A percentile compares a stretch with the other conserved stretches of the same genome.
These are phyloP conservation scores for Berberis vulgaris DNA, from an alignment of 164 flowering plant genomes.

Conservation along the genomic window DNA sequence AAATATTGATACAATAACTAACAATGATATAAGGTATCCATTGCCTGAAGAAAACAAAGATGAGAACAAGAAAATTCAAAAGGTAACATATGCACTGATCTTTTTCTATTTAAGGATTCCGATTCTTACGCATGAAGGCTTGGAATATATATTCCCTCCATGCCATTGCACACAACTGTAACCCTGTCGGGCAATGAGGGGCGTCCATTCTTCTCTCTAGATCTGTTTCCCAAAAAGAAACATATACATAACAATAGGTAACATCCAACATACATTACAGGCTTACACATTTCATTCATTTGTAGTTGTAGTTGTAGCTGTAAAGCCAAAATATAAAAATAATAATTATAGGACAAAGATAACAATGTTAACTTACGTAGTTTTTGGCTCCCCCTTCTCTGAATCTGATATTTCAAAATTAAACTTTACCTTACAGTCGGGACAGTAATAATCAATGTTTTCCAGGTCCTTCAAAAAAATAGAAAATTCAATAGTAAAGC, in stretches of 20 bases:
- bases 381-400: conserved; percentile 21
- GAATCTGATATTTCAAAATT: not conserved
- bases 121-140: conserved; percentile 64
- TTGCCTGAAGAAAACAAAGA: not conserved
- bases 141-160: conserved; percentile 78
- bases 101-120: not conserved
- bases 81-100: too few relatives aligned
- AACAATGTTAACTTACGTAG: conserved; percentile 22
- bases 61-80: not conserved
- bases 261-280: not conserved
- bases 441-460: too few relatives aligned
- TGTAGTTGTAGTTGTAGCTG: too few relatives aligned
- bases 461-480: conserved; percentile 40
- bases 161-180: conserved; percentile 68
- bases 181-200: conserved; percentile 34
- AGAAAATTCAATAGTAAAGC: not conserved
- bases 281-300: too few relatives aligned
- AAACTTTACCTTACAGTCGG: too few relatives aligned
- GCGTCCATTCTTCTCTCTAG: conserved; percentile 15
- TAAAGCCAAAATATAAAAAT: too few relatives aligned
- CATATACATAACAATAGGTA: not conserved
- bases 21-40: too few relatives aligned
- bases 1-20: too few relatives aligned
- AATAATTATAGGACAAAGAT: not conserved
- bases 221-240: conserved; percentile 29